These are phyloP conservation scores for Penicillium coprophilum DNA, from an alignment of 495 filamentous ascomycete genomes.

Conservation along the genomic window DNA sequence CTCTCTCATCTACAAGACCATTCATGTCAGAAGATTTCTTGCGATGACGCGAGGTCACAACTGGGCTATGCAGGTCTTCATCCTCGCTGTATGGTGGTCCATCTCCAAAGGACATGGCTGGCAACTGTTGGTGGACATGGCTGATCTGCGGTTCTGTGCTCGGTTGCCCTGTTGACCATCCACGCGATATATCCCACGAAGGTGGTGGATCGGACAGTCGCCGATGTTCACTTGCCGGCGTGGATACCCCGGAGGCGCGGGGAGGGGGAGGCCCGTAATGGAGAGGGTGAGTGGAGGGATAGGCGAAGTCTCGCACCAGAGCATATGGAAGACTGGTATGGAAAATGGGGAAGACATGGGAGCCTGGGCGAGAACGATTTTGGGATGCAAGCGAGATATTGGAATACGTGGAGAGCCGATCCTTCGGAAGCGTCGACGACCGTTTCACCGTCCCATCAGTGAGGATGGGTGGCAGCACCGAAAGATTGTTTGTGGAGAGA, in stretches of 20 bases:
- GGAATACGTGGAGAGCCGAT: conserved; percentile 69
- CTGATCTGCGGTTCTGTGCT: conserved; percentile 37
- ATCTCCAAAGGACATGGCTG: conserved; percentile 83
- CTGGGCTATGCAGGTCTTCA: conserved; percentile 90
- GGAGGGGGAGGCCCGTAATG: conserved; percentile 86
- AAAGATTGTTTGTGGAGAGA: conserved; percentile 33
- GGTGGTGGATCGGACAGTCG: conserved; percentile 78
- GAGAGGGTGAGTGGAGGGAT: conserved; percentile 74
- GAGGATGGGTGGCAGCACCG: conserved; percentile 45
- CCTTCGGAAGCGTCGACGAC: conserved; percentile 69
- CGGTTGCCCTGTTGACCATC: conserved; percentile 54
- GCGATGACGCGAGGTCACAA: conserved; percentile 73
- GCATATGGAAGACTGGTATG: conserved; percentile 87
- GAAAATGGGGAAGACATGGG: conserved; percentile 77
- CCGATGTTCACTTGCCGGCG: conserved; percentile 78
- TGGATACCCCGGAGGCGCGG: conserved; percentile 78
- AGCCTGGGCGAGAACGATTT: conserved; percentile 67
- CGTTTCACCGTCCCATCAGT: conserved; percentile 39
- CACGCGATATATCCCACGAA: conserved; percentile 53
- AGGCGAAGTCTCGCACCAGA: conserved; percentile 93
- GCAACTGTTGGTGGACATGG: conserved; percentile 61
- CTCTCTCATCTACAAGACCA: conserved; percentile 25
- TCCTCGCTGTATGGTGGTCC: conserved; percentile 98
- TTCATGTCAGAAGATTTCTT: conserved; percentile 64
- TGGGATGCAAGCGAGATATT: conserved; percentile 56